Base-by-base conservation (phyloP, 495 filamentous ascomycete genomes). In the Penicillium dipodomyicola region DNA sequence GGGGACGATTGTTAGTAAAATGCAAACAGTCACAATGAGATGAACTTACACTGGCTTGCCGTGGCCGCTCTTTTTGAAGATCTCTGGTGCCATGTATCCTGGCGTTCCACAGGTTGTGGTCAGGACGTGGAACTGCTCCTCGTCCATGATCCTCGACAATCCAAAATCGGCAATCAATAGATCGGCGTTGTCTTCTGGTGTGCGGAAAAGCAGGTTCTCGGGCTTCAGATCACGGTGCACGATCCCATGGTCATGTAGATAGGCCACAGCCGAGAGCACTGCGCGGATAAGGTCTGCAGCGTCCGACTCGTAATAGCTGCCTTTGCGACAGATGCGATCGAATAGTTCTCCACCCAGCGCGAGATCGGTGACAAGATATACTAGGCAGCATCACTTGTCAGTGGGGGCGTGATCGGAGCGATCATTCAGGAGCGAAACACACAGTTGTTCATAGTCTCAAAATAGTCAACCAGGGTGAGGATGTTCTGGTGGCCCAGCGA, bases 401-500 rank as follows among this genome's bases (percentile, higher is more conserved):
- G 55, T 37, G 27, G 15, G 40, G 40, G 44, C 4, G 15, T 30
- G 11, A 9, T 17, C 9, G 35, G 5, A 14, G 20, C 3, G 23
- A 17, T 22, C 17, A n/a, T n/a, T n/a, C 17, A 49, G 54, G 48
- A 30, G 40, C 48, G 44, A 42, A 30, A 70, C 78, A 50, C 74
- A 90, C 87, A 80, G 71, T 98, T 97, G 74, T 98, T 97, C 91
- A 96, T 94, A 8, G 94, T 98, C 77, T 98, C 94, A 67, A 98
- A 98, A 71, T 98, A 98, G 75, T 98, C 94, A 62, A 97, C 94
- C 54, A 98, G 80, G 17, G 94, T 98, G 54, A 98, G 75, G 67
- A 98, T 97, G 67, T 98, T 98, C 69, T 92, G 90, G 69, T 98
- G 94, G 39, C 94, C 94, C 89, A 97, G 95, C 19, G 93, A 97